Percentiles rank a stretch among this genome's conserved stretches.
phyloP scores from a whole-genome alignment of 352 stramenopile species.

The Globisporangium spiculum region DNA sequence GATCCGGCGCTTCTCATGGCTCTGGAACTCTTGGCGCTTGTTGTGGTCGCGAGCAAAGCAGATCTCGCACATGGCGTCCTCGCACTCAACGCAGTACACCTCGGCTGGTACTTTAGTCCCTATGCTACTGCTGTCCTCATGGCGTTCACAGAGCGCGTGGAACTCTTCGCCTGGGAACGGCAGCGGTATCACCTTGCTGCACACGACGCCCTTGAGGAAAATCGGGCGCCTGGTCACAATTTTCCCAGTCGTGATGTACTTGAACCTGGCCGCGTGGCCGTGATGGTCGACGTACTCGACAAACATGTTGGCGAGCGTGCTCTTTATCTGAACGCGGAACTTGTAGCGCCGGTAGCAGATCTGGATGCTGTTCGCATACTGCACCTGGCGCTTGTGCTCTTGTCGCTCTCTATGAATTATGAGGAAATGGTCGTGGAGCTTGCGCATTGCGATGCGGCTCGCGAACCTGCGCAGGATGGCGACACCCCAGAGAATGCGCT shows the following conservation, averaged over 20 bases:
- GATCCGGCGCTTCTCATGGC: slow-evolving; percentile 37
- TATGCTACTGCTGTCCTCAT: slow-evolving; percentile 37
- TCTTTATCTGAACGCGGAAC: slow-evolving; percentile 43
- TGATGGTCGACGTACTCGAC: slow-evolving; percentile 58
- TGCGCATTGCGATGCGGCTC: slow-evolving; percentile 28
- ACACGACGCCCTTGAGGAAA: slow-evolving; percentile 46
- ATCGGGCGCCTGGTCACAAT: slow-evolving; percentile 31
- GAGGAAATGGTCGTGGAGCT: slow-evolving; percentile 48
- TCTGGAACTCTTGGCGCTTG: slow-evolving; percentile 42
- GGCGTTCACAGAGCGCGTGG: slow-evolving; percentile 56
- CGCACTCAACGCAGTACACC: slow-evolving; percentile 69
- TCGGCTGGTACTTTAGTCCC: slow-evolving; percentile 26
- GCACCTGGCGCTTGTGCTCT: slow-evolving; percentile 24
- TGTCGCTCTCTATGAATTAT: slow-evolving; percentile 34
- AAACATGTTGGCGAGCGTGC: slow-evolving; percentile 50
- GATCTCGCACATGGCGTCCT: slow-evolving; percentile 58
- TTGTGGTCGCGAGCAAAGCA: slow-evolving; percentile 68
- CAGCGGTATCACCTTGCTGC: slow-evolving; percentile 48
- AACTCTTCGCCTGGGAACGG: slow-evolving; percentile 74
- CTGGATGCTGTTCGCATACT: slow-evolving; percentile 36
- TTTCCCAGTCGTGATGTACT: slow-evolving; percentile 39
- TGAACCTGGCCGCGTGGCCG: slow-evolving; percentile 36
- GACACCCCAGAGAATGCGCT: slow-evolving; percentile 50
- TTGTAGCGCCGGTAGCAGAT: slow-evolving; percentile 46
- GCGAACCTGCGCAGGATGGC: slow-evolving; percentile 45